phyloP scores from a whole-genome alignment of 176 grass and related monocot species.

The Triticum turgidum region DNA sequence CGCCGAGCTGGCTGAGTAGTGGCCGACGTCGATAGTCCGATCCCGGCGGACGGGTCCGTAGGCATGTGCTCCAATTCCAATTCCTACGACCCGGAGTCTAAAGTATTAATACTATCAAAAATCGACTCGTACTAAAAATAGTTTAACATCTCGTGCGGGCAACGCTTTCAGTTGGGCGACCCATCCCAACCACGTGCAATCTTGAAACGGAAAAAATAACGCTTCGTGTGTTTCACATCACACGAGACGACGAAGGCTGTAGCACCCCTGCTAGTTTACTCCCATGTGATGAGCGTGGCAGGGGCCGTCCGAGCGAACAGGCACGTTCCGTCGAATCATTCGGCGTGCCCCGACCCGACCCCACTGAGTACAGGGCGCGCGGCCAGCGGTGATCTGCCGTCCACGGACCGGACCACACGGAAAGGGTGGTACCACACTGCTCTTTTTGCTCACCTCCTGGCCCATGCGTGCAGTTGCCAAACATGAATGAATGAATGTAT shows the following conservation, averaged over 20 bases:
- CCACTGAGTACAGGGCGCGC: not conserved
- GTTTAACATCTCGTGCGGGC: too few species aligned
- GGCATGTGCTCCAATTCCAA: too few species aligned
- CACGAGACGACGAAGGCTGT: not conserved
- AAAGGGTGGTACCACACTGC: not conserved
- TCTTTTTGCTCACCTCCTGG: not conserved
- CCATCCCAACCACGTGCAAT: not conserved
- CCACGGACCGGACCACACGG: not conserved
- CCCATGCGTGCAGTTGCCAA: not conserved
- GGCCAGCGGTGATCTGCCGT: not conserved
- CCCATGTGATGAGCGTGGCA: not conserved
- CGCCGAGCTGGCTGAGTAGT: too few species aligned
- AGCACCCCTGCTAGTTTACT: not conserved
- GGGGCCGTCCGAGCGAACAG: not conserved
- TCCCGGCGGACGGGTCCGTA: too few species aligned
- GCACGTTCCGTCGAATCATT: not conserved
- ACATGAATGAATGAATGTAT: not conserved
- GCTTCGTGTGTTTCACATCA: not conserved
- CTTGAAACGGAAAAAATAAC: not conserved
- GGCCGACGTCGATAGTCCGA: too few species aligned
- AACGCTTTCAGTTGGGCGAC: not conserved
- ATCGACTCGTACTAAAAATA: too few species aligned
- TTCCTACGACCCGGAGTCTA: too few species aligned
- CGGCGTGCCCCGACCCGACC: not conserved
- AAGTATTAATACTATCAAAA: too few species aligned